Conservation (phyloP, 495 filamentous ascomycete genomes). For the Aspergillus sparsus region DNA sequence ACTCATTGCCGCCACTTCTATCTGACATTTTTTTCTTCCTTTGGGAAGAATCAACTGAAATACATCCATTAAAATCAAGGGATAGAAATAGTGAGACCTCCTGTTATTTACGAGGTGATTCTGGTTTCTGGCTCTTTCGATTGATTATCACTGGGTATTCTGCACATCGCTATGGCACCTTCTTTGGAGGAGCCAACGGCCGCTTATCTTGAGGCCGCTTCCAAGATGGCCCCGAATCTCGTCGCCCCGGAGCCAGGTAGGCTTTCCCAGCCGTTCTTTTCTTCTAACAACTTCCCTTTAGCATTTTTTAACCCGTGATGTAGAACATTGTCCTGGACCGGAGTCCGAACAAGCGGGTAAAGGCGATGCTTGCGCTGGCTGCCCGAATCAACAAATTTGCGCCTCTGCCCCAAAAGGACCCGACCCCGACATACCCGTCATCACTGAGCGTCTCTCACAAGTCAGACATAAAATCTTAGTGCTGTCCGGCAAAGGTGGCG, state of each 20-base stretch:
- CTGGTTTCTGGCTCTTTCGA: neutral
- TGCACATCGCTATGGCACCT: slow-evolving; percentile 60
- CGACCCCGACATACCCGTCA: slow-evolving; percentile 88
- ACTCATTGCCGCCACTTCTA: slow-evolving; percentile 13
- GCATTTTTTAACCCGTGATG: neutral
- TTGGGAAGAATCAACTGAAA: neutral
- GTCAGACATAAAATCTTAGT: slow-evolving; percentile 91
- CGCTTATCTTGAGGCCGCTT: slow-evolving; percentile 65
- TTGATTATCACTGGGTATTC: neutral
- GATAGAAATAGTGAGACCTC: neutral
- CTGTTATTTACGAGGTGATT: neutral
- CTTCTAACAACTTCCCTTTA: neutral
- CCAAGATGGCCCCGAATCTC: slow-evolving; percentile 72
- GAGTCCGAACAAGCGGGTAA: slow-evolving; percentile 83
- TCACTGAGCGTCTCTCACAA: slow-evolving; percentile 75
- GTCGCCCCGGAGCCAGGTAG: slow-evolving; percentile 87
- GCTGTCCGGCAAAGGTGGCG: slow-evolving; percentile 91
- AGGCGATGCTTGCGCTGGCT: slow-evolving; percentile 86
- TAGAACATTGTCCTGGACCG: slow-evolving; percentile 93
- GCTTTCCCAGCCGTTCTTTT: slow-evolving; percentile 10
- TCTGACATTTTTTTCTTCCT: neutral
- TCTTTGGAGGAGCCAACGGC: slow-evolving; percentile 68
- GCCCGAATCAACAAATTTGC: slow-evolving; percentile 94
- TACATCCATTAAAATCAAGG: neutral
- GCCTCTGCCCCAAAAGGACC: slow-evolving; percentile 92